These are phyloP conservation scores for Diplosphaera chodatii DNA, from an alignment of 139 green algal species.

Conservation along the genomic window DNA sequence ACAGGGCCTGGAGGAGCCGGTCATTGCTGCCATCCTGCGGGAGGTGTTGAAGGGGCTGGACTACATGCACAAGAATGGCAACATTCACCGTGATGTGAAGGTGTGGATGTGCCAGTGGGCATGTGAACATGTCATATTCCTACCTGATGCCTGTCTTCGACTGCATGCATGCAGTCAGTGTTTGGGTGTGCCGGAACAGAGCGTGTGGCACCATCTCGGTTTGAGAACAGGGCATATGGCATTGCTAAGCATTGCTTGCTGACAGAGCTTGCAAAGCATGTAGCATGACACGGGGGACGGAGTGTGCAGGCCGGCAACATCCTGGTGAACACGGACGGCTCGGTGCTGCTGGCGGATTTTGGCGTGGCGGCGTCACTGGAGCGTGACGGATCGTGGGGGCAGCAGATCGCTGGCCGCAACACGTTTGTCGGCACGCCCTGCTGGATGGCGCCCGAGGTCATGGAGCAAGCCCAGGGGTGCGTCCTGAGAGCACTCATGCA, in stretches of 20 bases:
- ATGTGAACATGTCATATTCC: no score
- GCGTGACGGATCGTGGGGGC: conserved; percentile 79
- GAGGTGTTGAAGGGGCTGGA: conserved; percentile 90
- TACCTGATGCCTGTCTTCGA: no score
- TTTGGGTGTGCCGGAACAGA: no score
- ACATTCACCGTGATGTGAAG: conserved; percentile 97
- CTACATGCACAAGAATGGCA: conserved; percentile 91
- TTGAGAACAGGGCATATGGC: no score
- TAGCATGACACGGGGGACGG: no score
- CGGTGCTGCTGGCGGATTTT: conserved; percentile 94
- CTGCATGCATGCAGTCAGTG: no score
- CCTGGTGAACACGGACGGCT: conserved; percentile 83
- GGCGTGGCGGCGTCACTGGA: conserved; percentile 90
- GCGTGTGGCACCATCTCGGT: neutral
- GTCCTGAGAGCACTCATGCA: conserved; percentile 1
- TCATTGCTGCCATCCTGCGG: conserved; percentile 91
- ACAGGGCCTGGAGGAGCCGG: conserved; percentile 84
- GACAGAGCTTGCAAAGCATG: no score
- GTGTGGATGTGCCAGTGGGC: conserved; percentile 36
- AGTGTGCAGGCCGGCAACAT: conserved; percentile 97
- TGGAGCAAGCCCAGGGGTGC: conserved; percentile 85
- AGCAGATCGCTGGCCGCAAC: conserved; percentile 62
- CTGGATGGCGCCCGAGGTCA: conserved; percentile 99
- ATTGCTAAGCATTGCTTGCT: no score
- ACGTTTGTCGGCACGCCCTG: conserved; percentile 89